Evolutionary conservation across 805 yeast genomes (phyloP).

Genomic region (Candida loeiensis): DNA sequence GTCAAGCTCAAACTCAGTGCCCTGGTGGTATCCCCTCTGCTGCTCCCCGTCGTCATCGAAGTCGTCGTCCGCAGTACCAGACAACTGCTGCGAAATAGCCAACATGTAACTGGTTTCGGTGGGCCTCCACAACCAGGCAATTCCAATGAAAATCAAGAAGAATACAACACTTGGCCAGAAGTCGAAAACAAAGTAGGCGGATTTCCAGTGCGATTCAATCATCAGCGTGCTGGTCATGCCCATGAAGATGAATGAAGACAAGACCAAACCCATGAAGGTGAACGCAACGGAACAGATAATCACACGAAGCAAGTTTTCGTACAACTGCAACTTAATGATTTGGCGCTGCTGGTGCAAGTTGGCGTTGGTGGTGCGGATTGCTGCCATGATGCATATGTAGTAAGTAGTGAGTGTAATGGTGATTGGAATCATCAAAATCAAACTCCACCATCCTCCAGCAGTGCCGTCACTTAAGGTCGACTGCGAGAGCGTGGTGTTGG

Average conservation of each 20-base stretch:
- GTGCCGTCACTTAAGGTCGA: conserved; percentile 42
- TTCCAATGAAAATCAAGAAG: conserved; percentile 74
- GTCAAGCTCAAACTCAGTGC: conserved; percentile 56
- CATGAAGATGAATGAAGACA: conserved; percentile 66
- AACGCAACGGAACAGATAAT: conserved; percentile 69
- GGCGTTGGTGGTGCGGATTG: conserved; percentile 71
- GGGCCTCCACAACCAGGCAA: conserved; percentile 96
- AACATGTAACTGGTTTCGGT: conserved; percentile 91
- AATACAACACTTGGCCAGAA: conserved; percentile 95
- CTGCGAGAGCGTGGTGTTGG: conserved; percentile 17
- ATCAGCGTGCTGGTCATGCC: conserved; percentile 73
- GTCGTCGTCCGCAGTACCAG: conserved; percentile 50
- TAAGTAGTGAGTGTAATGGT: conserved; percentile 65
- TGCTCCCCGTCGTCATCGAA: conserved; percentile 55
- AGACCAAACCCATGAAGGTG: conserved; percentile 64
- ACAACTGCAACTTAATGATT: conserved; percentile 84
- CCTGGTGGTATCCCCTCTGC: conserved; percentile 25
- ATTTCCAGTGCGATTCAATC: conserved; percentile 87
- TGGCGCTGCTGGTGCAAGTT: conserved; percentile 82
- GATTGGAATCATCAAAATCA: conserved; percentile 68
- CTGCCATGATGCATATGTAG: conserved; percentile 69
- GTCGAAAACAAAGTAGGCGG: conserved; percentile 80
- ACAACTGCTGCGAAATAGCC: conserved; percentile 90
- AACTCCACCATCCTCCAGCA: conserved; percentile 41
- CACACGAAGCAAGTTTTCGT: conserved; percentile 70